phyloP scores from a whole-genome alignment of 2,329 filamentous ascomycete species.

The Lecanicillium sp. region DNA sequence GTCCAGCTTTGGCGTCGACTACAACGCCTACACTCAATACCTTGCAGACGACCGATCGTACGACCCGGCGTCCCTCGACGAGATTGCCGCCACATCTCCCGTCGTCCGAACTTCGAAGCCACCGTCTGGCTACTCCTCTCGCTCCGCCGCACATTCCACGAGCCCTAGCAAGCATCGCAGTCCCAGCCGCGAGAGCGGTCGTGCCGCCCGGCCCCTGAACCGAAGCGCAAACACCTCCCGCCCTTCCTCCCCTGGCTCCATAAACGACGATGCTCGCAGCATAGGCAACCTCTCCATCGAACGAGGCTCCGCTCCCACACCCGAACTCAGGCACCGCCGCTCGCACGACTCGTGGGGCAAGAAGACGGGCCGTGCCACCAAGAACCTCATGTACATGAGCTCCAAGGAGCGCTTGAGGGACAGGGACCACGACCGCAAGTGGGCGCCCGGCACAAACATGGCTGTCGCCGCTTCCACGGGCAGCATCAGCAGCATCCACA shows the following conservation, averaged over 20 bases:
- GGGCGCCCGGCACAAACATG: constrained; percentile 18
- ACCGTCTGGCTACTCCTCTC: constrained; percentile 61
- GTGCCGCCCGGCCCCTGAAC: constrained; percentile 52
- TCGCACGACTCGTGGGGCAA: constrained; percentile 58
- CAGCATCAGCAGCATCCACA: constrained; percentile 25
- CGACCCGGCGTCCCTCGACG: constrained; percentile 43
- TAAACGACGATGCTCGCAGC: constrained; percentile 50
- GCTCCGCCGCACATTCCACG: too few species aligned
- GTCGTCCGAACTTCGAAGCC: constrained; percentile 76
- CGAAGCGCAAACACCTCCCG: constrained; percentile 38
- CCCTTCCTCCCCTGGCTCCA: constrained; percentile 52
- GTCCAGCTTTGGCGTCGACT: constrained; percentile 64
- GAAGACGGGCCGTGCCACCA: constrained; percentile 44
- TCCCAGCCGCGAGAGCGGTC: constrained; percentile 37
- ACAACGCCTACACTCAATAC: constrained; percentile 40
- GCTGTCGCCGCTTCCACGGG: constrained; percentile 27
- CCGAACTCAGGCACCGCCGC: constrained; percentile 42
- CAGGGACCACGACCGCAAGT: constrained; percentile 54
- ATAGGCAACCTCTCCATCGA: constrained; percentile 60
- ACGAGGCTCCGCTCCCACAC: constrained; percentile 38
- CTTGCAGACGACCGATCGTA: constrained; percentile 43
- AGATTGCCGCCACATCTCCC: constrained; percentile 57
- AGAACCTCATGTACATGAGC: constrained; percentile 65
- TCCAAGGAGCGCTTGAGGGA: constrained; percentile 60
- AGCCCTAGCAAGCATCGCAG: constrained; percentile 37